phyloP scores from a whole-genome alignment of 805 yeast genomes.

The Myxozyma geophila region DNA sequence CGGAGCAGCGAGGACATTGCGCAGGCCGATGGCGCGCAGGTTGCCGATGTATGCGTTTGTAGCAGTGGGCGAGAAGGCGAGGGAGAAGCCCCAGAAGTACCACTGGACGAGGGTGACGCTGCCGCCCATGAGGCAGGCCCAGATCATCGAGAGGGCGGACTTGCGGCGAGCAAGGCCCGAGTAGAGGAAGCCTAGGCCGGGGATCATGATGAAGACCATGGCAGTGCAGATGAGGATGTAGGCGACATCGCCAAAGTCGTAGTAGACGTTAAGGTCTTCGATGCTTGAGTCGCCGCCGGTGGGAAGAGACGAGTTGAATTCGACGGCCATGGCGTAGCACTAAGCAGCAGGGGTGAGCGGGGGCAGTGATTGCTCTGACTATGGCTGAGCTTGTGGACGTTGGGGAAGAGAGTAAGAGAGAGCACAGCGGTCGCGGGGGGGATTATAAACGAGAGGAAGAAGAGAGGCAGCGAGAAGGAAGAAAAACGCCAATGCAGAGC shows the following conservation, averaged over 20 bases:
- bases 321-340: slow-evolving; percentile 5
- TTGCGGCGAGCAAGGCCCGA: slow-evolving; percentile 96
- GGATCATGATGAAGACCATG: slow-evolving; percentile 87
- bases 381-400: background rate
- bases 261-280: slow-evolving; percentile 66
- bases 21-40: slow-evolving; percentile 78
- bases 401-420: background rate
- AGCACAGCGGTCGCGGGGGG: background rate
- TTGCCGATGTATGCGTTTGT: slow-evolving; percentile 87
- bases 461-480: slow-evolving; percentile 2
- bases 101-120: slow-evolving; percentile 86
- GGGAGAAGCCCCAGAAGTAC: slow-evolving; percentile 98
- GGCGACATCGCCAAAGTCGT: slow-evolving; percentile 48
- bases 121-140: slow-evolving; percentile 92
- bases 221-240: slow-evolving; percentile 47
- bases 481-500: no score
- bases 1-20: slow-evolving; percentile 61
- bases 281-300: slow-evolving; percentile 83
- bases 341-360: background rate
- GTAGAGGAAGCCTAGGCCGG: slow-evolving; percentile 90
- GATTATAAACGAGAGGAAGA: background rate
- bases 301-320: slow-evolving; percentile 45
- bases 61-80: slow-evolving; percentile 82
- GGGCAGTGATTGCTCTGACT: background rate
- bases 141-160: slow-evolving; percentile 87